Percentiles rank a stretch among this genome's conserved stretches.
These are phyloP conservation scores for Hansenula lynferdii DNA, from an alignment of 1,139 yeast species.

Conservation along the genomic window DNA sequence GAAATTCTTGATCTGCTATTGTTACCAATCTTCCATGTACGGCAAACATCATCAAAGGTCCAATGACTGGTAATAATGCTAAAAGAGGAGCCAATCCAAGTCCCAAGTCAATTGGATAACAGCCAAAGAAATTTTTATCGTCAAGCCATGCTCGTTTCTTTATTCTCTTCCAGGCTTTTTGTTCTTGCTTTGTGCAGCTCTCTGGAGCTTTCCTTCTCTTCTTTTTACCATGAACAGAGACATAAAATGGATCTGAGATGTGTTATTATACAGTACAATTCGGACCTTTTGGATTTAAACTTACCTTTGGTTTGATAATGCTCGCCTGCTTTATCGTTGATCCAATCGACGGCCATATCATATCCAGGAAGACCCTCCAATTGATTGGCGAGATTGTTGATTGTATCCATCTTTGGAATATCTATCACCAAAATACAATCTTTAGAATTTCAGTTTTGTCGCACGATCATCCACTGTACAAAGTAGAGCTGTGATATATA, in stretches of 20 bases:
- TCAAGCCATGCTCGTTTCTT: conserved; percentile 80
- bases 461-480: no score
- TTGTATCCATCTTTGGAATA: conserved; percentile 17
- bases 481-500: no score
- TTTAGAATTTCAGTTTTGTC: no score
- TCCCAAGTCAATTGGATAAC: conserved; percentile 75
- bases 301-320: conserved; percentile 45
- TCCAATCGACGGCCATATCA: conserved; percentile 46
- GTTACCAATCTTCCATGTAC: conserved; percentile 65
- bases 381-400: conserved; percentile 20
- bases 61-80: conserved; percentile 69
- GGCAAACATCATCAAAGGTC: conserved; percentile 76
- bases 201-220: conserved; percentile 56
- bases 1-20: conserved; percentile 49
- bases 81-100: conserved; percentile 71
- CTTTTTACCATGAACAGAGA: conserved; percentile 42
- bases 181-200: conserved; percentile 56
- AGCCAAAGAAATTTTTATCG: conserved; percentile 73
- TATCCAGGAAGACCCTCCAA: conserved; percentile 56
- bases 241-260: conserved; percentile 58
- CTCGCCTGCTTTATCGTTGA: conserved; percentile 64
- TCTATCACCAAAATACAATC: no score
- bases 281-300: conserved; percentile 5
- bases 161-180: conserved; percentile 64
- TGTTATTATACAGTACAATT: no score